These are phyloP conservation scores for Colletotrichum sp. DNA, from an alignment of 2,329 filamentous ascomycete species.

Conservation along the genomic window DNA sequence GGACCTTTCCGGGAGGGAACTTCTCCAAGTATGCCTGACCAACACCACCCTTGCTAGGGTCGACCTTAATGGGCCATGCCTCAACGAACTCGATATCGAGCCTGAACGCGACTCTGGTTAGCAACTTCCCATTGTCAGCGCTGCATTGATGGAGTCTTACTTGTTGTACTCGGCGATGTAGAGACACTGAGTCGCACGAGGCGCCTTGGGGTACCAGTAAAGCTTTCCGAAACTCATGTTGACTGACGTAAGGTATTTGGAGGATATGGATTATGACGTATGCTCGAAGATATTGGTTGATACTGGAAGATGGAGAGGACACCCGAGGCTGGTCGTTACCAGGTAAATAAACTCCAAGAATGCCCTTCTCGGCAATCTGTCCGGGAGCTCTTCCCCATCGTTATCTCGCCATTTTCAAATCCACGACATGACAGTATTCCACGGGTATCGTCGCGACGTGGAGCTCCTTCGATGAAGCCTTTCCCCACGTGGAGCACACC, in stretches of 20 bases:
- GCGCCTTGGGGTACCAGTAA: constrained; percentile 10
- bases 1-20: constrained; percentile 6
- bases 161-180: constrained; percentile 13
- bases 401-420: background rate
- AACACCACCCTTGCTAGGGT: constrained; percentile 10
- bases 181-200: constrained; percentile 10
- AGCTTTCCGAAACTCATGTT: constrained; percentile 9
- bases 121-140: rapidly evolving
- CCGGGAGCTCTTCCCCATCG: background rate
- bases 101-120: background rate
- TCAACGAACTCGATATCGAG: constrained; percentile 9
- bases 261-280: background rate
- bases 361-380: background rate
- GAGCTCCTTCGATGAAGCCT: background rate
- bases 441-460: background rate
- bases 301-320: background rate
- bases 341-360: background rate
- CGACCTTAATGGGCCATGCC: constrained; percentile 12
- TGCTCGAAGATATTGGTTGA: background rate
- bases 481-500: constrained; percentile 11
- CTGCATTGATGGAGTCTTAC: background rate
- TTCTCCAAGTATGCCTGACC: constrained; percentile 1
- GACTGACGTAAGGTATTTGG: background rate
- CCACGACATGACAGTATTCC: background rate
- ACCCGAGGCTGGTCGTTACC: background rate